A percentile compares a stretch with the other conserved stretches of the same genome.
phyloP scores from a whole-genome alignment of 1,284 basidiomycete species.

The Pterula multifida region DNA sequence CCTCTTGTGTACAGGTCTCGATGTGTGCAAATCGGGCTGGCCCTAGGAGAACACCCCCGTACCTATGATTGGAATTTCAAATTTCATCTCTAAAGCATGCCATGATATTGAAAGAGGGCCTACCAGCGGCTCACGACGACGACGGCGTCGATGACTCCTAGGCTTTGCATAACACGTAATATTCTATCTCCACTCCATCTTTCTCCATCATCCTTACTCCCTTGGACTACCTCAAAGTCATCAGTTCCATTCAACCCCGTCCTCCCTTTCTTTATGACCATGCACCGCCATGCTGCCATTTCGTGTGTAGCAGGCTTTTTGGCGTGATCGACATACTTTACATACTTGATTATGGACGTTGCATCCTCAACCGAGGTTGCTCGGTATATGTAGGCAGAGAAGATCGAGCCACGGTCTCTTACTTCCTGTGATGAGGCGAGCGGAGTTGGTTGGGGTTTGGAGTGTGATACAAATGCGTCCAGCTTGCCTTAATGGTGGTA shows the following conservation, averaged over 20 bases:
- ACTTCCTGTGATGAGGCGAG: constrained; percentile 60
- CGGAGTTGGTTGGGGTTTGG: constrained; percentile 32
- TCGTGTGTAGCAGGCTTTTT: constrained; percentile 52
- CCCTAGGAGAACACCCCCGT: constrained; percentile 60
- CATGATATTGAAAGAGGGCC: constrained; percentile 16
- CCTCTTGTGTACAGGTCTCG: constrained; percentile 60
- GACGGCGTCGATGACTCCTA: constrained; percentile 48
- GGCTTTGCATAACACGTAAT: constrained; percentile 56
- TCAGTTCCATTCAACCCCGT: constrained; percentile 46
- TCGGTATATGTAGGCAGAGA: constrained; percentile 48
- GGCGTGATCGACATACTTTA: constrained; percentile 40
- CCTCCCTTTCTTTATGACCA: constrained; percentile 53
- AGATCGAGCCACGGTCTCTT: constrained; percentile 56
- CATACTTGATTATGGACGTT: constrained; percentile 30
- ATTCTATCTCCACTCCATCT: constrained; percentile 52
- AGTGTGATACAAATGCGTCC: constrained; percentile 39
- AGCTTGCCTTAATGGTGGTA: constrained; percentile 15
- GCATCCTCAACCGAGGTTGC: constrained; percentile 38
- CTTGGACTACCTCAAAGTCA: constrained; percentile 18
- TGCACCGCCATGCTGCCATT: constrained; percentile 64
- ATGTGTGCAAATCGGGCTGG: constrained; percentile 68
- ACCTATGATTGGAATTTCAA: constrained; percentile 34
- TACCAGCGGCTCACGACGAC: constrained; percentile 69
- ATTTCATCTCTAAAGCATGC: no score
- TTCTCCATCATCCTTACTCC: constrained; percentile 62